Percentiles rank a stretch among this genome's conserved stretches.
phyloP scores from a whole-genome alignment of 2,329 filamentous ascomycete genomes.

The Fusarium tanahbumbuense region DNA sequence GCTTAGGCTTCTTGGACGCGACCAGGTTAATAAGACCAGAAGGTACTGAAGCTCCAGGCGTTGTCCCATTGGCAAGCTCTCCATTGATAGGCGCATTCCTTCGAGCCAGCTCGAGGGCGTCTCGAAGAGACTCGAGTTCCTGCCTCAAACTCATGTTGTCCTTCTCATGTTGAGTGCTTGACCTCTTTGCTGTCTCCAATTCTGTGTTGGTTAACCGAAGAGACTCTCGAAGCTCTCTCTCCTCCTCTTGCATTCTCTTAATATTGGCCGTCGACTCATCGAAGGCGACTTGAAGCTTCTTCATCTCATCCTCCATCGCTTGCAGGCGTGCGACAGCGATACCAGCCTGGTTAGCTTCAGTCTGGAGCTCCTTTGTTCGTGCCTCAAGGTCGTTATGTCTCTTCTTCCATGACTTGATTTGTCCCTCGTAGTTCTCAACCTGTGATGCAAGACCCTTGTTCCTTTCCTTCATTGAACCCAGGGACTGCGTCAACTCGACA shows the following conservation, averaged over 20 bases:
- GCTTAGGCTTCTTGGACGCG: constrained; percentile 95
- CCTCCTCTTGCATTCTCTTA: constrained; percentile 94
- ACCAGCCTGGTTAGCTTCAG: constrained; percentile 96
- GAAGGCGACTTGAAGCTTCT: constrained; percentile 86
- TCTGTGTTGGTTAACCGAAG: constrained; percentile 83
- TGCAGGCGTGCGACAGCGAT: constrained; percentile 91
- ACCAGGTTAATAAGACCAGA: constrained; percentile 96
- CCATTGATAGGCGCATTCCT: constrained; percentile 81
- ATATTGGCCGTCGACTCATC: constrained; percentile 91
- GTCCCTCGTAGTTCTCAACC: constrained; percentile 94
- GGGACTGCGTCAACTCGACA: constrained; percentile 92
- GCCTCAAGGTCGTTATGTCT: constrained; percentile 90
- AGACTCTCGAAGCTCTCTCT: constrained; percentile 84
- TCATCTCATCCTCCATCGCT: constrained; percentile 96
- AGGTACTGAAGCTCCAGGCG: constrained; percentile 62
- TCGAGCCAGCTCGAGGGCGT: constrained; percentile 90
- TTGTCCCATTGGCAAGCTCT: constrained; percentile 55
- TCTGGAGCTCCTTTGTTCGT: constrained; percentile 91
- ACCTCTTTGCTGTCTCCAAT: constrained; percentile 80
- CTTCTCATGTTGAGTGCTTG: constrained; percentile 80
- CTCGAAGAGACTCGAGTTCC: constrained; percentile 89
- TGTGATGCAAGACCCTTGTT: constrained; percentile 91
- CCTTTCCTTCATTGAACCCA: constrained; percentile 92
- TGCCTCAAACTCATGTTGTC: constrained; percentile 89
- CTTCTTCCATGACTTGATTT: constrained; percentile 96